A percentile compares a stretch with the other conserved stretches of the same genome.
Conservation (phyloP, 2,329 filamentous ascomycete species). For the Aspergillus caelatus region DNA sequence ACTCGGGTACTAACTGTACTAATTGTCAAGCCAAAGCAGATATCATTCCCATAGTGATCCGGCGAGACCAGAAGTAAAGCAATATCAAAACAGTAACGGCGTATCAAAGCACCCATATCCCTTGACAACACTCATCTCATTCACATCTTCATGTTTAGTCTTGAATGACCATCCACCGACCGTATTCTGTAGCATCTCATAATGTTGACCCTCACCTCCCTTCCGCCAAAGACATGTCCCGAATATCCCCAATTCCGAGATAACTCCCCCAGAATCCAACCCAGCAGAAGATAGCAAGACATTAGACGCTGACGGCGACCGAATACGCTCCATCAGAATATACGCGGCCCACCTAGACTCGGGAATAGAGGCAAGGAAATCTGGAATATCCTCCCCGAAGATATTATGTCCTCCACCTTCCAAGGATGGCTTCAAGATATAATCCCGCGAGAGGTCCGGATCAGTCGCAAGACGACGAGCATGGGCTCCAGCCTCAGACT, state of each 20-base stretch:
- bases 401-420: slow-evolving; percentile 51
- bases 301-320: slow-evolving; percentile 34
- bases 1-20: background rate
- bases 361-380: slow-evolving; percentile 32
- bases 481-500: slow-evolving; percentile 28
- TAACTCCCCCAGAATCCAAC: slow-evolving; percentile 38
- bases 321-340: slow-evolving; percentile 47
- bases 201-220: background rate
- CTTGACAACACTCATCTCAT: slow-evolving; percentile 54
- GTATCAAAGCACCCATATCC: slow-evolving; percentile 52
- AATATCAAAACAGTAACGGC: slow-evolving; percentile 33
- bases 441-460: slow-evolving; percentile 24
- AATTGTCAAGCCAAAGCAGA: background rate
- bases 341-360: slow-evolving; percentile 36
- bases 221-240: slow-evolving; percentile 45
- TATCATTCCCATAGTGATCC: background rate
- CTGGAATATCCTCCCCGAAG: slow-evolving; percentile 42
- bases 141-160: slow-evolving; percentile 42
- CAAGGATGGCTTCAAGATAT: slow-evolving; percentile 48
- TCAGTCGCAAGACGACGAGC: slow-evolving; percentile 31
- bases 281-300: slow-evolving; percentile 37
- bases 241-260: slow-evolving; percentile 50
- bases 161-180: slow-evolving; percentile 49
- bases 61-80: background rate
- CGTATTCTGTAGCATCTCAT: slow-evolving; percentile 38